phyloP scores from a whole-genome alignment of 1,284 basidiomycete species.

The Malassezia vespertilionis region DNA sequence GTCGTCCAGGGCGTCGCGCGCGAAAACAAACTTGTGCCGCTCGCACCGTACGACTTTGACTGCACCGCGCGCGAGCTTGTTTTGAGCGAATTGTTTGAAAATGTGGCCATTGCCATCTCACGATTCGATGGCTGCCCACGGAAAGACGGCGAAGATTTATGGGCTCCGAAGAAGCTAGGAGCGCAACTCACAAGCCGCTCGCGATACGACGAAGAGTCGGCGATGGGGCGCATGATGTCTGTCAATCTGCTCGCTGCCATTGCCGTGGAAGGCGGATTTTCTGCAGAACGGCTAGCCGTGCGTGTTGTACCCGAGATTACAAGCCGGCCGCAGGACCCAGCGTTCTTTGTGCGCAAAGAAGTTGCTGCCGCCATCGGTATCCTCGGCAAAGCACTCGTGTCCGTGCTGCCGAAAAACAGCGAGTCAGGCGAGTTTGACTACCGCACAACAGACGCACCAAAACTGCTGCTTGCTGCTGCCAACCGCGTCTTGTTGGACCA shows the following conservation, averaged over 20 bases:
- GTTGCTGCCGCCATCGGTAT: slow-evolving; percentile 78
- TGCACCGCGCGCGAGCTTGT: slow-evolving; percentile 23
- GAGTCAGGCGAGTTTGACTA: slow-evolving; percentile 51
- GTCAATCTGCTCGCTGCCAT: slow-evolving; percentile 86
- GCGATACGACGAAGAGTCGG: slow-evolving; percentile 57
- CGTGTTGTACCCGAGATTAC: slow-evolving; percentile 71
- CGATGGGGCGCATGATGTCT: slow-evolving; percentile 74
- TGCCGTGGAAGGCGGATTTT: slow-evolving; percentile 47
- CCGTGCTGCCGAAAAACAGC: slow-evolving; percentile 58
- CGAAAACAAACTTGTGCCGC: slow-evolving; percentile 34
- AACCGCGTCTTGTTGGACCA: slow-evolving; percentile 61
- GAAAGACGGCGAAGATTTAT: too few species aligned
- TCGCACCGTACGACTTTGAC: slow-evolving; percentile 37
- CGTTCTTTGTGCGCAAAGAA: slow-evolving; percentile 76
- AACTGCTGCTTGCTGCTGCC: slow-evolving; percentile 58
- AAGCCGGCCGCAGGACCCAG: slow-evolving; percentile 63
- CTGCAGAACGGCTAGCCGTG: slow-evolving; percentile 56
- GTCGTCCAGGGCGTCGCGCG: slow-evolving; percentile 35
- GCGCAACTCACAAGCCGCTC: too few species aligned
- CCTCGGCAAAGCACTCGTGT: slow-evolving; percentile 69
- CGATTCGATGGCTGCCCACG: slow-evolving; percentile 20
- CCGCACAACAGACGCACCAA: slow-evolving; percentile 3
- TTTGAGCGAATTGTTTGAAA: slow-evolving; percentile 37
- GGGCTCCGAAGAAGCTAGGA: neutral
- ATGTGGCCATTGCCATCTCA: slow-evolving; percentile 40